Conservation (phyloP, 257 asterid genomes). For the Dorcoceras hygrometricum region DNA sequence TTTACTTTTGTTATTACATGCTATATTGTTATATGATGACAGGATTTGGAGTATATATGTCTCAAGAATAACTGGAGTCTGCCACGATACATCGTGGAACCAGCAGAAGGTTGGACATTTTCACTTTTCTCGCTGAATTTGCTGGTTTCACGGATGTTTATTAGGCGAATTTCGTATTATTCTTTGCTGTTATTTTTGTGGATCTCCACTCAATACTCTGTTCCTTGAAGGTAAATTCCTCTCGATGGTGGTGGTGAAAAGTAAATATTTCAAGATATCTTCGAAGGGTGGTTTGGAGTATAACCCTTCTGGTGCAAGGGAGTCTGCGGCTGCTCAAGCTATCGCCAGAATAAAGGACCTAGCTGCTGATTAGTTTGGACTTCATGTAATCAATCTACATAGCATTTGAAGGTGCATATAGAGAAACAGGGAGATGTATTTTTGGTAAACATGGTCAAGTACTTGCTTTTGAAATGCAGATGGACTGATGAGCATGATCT, state of each 20-base stretch:
- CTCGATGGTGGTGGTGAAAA: neutral
- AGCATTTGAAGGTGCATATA: no score
- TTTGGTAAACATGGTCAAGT: neutral
- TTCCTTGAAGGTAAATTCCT: neutral
- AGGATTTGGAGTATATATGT: slow-evolving; percentile 44
- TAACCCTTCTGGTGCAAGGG: neutral
- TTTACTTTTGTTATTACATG: neutral
- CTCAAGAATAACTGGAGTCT: slow-evolving; percentile 37
- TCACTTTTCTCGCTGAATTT: neutral
- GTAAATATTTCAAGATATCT: neutral
- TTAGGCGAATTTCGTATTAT: neutral
- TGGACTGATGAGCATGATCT: neutral
- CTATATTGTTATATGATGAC: slow-evolving; percentile 7
- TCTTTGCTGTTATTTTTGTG: neutral
- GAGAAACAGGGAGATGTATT: neutral
- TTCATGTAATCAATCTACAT: neutral
- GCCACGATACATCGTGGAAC: slow-evolving; percentile 31
- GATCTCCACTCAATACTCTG: neutral
- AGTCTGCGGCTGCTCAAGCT: neutral
- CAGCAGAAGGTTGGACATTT: slow-evolving; percentile 34
- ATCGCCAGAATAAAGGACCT: neutral
- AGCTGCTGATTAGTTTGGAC: neutral
- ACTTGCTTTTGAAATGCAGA: neutral
- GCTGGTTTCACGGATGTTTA: neutral
- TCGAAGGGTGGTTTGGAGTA: neutral